Evolutionary conservation across 139 green algal genomes (phyloP), one percentile per base, ranked within the genome.

Genomic region (Ostreobium quekettii): DNA sequence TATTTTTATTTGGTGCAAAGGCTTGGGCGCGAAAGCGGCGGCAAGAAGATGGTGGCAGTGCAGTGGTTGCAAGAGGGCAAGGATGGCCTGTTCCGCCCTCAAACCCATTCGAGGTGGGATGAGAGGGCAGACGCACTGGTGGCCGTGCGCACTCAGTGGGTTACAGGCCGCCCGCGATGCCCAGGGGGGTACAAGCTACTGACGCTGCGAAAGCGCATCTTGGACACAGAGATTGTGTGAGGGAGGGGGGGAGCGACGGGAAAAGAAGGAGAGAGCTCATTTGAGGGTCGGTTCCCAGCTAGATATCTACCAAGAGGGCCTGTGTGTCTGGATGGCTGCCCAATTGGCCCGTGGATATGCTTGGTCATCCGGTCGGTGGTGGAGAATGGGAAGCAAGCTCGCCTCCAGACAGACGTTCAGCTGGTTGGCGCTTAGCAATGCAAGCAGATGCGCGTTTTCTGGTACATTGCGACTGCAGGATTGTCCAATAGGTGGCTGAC

Each of bases 51-150:
- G 36, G 69, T 79, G 36, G 47, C 73, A 38, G 65, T 83, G 39
- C 75, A 74, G 7, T 81, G 76, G 76, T 70, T 85, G 22, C 71
- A 77, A 58, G 76, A 85, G 69, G 67, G 68, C 11, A 36, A 47
- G 3, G 80, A 85, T 47, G 80, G 80, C 24, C 56, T 85, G 36
- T 85, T 74, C 71, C 48, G 80, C 6, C 74, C 74, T 15, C 15
- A 53, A 11, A 70, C 49, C 62, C 15, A 32, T 3, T 68, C 62
- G 26, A 69, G 73, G 26, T 85, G 74, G 74, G 76, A 83, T 62
- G 76, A 85, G 57, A 29, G 47, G 7, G 31, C 47, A 1, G 42
- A 22, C 0, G 60, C 74, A 7, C 67, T 85, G 35, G 63, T 85
- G 39, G 31, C 39, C 2, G 76, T 85, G 47, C 67, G 60, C 15